phyloP scores from a whole-genome alignment of 2,329 filamentous ascomycete species.

The Diaporthe nobilis region DNA sequence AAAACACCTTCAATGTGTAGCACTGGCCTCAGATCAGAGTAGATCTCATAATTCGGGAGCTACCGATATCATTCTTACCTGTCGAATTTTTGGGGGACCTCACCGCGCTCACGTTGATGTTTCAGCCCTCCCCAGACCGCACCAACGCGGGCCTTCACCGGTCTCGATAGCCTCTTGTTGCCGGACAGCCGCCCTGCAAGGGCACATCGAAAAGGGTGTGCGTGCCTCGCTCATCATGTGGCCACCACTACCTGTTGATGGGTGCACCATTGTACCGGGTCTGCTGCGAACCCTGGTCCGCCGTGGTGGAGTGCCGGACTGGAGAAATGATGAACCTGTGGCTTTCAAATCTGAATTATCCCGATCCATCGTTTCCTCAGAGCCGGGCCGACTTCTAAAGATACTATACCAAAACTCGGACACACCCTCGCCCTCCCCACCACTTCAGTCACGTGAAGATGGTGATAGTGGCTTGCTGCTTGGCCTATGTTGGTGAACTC shows the following conservation, averaged over 20 bases:
- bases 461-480: constrained; percentile 14
- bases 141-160: constrained; percentile 37
- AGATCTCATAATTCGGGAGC: constrained; percentile 34
- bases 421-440: background rate
- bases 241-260: constrained; percentile 34
- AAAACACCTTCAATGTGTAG: background rate
- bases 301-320: constrained; percentile 24
- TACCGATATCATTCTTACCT: constrained; percentile 36
- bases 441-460: background rate
- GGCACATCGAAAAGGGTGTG: constrained; percentile 27
- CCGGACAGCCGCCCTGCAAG: constrained; percentile 39
- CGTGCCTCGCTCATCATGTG: constrained; percentile 40
- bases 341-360: background rate
- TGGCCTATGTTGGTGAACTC: background rate
- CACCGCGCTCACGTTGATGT: constrained; percentile 28
- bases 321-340: constrained; percentile 29
- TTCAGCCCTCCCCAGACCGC: constrained; percentile 25
- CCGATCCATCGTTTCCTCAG: background rate
- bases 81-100: constrained; percentile 15
- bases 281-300: constrained; percentile 27
- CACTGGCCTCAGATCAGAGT: background rate
- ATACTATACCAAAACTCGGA: background rate
- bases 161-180: constrained; percentile 39
- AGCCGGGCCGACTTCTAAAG: constrained; percentile 28
- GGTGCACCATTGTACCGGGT: constrained; percentile 37